Evolutionary conservation across 2,329 filamentous ascomycete genomes (phyloP), one percentile per base, ranked within the genome.

Genomic region (Juglanconis oblonga): DNA sequence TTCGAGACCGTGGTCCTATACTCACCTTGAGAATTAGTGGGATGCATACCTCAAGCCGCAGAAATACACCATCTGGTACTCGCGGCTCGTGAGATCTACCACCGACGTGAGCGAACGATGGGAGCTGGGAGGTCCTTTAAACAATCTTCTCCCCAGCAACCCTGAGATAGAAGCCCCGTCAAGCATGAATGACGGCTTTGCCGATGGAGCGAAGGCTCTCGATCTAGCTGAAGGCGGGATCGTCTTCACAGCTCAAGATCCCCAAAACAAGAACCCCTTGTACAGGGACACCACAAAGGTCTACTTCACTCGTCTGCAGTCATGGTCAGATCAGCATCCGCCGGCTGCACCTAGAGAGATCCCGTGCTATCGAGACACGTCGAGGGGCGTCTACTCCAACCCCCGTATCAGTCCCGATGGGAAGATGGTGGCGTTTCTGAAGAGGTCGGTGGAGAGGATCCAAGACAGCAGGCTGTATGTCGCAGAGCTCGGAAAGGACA

Each of bases 21-120:
- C 38, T 48, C 52, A 49, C 49, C 4, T 35, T 52, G 5, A 3
- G 44, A 4, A n/a, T 14, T 54, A 77, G 71, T 72, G 70, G 71
- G 69, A 73, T 57, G 58, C 66, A 1, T 72, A 72, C 38, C 66
- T 65, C 31, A 69, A 68, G 29, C 64, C 68, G 7, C 66, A 73
- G 44, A 70, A 66, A 24, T 70, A 74, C 55, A 64, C 68, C 4
- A 70, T 79, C 32, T 79, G 75, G 72, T 78, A 77, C 66, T 73
- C 70, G 9, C 69, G 66, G 10, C 66, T 78, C 17, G 59, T 67
- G 42, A 64, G 56, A 7, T 55, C 55, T 14, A 67, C 68, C 5
- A 59, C 63, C 11, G 48, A 58, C 5, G 3, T 4, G 14, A 29
- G 29, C 17, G 4, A 32, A 4, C 52, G 31, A 17, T 77, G 74